These are phyloP conservation scores for Penicillium brasilianum DNA, from an alignment of 2,329 filamentous ascomycete species.

Conservation along the genomic window DNA sequence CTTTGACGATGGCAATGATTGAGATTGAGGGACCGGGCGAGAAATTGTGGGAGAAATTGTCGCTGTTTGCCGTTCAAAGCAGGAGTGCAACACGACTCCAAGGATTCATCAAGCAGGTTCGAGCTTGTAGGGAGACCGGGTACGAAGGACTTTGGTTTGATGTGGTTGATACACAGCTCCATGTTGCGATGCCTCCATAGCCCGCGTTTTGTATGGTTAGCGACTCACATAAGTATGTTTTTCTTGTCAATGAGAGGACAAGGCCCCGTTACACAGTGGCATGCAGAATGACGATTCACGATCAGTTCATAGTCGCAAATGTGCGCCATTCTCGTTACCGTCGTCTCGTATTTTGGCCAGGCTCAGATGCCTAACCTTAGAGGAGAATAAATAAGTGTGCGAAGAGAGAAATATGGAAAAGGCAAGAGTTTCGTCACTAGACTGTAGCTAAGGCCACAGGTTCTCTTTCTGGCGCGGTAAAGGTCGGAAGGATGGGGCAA, in stretches of 20 bases:
- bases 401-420: too few species aligned
- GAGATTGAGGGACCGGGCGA: slow-evolving; percentile 30
- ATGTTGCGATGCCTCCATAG: slow-evolving; percentile 31
- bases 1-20: slow-evolving; percentile 32
- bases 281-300: not conserved
- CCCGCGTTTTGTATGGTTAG: not conserved
- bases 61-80: slow-evolving; percentile 26
- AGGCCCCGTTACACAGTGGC: not conserved
- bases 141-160: slow-evolving; percentile 33
- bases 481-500: not conserved
- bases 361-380: not conserved
- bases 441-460: not conserved
- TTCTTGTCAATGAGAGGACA: not conserved
- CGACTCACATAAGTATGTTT: not conserved
- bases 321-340: not conserved
- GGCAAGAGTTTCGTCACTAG: not conserved
- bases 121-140: slow-evolving; percentile 24
- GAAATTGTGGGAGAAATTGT: slow-evolving; percentile 27
- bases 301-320: not conserved
- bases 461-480: not conserved
- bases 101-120: slow-evolving; percentile 29
- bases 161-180: slow-evolving; percentile 30
- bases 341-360: not conserved
- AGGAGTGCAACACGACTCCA: slow-evolving; percentile 25
- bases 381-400: not conserved